phyloP scores from a whole-genome alignment of 768 basidiomycete genomes.

The Pleurotus tuoliensis region DNA sequence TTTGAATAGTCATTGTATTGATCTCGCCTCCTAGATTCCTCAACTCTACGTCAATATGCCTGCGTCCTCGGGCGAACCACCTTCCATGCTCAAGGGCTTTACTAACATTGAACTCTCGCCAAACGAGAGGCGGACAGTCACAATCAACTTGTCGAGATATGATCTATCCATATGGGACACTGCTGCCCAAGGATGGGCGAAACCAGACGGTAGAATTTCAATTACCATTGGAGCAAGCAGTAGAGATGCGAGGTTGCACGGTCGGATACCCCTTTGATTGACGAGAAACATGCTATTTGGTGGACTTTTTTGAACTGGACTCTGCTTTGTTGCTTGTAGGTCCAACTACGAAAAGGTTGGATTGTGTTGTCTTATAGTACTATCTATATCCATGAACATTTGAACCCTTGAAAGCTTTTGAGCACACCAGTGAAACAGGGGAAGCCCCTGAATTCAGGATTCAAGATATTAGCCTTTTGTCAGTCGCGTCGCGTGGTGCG shows the following conservation, averaged over 20 bases:
- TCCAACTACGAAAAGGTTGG: too few species aligned
- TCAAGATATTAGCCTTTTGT: too few species aligned
- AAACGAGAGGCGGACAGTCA: constrained; percentile 42
- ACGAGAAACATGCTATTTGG: neutral
- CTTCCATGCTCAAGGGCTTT: constrained; percentile 69
- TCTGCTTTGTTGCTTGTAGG: too few species aligned
- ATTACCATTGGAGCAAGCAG: constrained; percentile 71
- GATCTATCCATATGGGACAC: constrained; percentile 79
- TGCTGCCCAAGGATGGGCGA: constrained; percentile 68
- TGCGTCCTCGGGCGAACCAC: constrained; percentile 59
- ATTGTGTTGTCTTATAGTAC: too few species aligned
- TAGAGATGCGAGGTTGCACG: constrained; percentile 51
- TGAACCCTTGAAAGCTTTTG: neutral
- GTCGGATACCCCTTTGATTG: constrained; percentile 26
- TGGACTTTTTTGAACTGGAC: neutral
- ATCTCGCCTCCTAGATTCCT: constrained; percentile 32
- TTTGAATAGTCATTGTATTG: neutral
- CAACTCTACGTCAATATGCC: constrained; percentile 78
- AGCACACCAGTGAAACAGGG: neutral
- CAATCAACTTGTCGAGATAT: constrained; percentile 61
- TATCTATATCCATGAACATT: too few species aligned
- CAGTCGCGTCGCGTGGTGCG: neutral
- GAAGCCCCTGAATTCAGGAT: too few species aligned
- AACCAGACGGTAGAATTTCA: constrained; percentile 57
- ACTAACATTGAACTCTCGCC: constrained; percentile 48